phyloP scores from a whole-genome alignment of 2,329 filamentous ascomycete genomes.

The Aspergillus sp. region DNA sequence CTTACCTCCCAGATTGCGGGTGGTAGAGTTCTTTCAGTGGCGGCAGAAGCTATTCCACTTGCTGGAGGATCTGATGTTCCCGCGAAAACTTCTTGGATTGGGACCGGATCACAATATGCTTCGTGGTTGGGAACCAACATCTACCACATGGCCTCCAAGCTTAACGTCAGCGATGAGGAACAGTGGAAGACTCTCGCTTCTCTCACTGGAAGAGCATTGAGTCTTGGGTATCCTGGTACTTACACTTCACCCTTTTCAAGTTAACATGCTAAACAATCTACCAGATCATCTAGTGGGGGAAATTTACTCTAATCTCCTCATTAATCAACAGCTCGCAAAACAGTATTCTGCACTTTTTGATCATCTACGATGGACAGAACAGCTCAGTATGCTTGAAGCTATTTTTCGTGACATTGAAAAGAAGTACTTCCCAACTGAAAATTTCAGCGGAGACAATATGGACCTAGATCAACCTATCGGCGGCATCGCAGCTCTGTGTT shows the following conservation, averaged over 20 bases:
- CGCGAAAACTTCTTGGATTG: constrained; percentile 56
- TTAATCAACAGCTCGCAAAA: constrained; percentile 25
- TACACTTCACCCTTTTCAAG: background rate
- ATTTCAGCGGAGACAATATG: constrained; percentile 14
- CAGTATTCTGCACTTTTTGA: constrained; percentile 41
- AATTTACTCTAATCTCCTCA: constrained; percentile 39
- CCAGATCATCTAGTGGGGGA: constrained; percentile 42
- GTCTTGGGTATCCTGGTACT: constrained; percentile 70
- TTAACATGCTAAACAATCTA: constrained; percentile 13
- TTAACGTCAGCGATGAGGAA: constrained; percentile 40
- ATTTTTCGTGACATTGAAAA: constrained; percentile 47
- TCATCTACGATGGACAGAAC: constrained; percentile 49
- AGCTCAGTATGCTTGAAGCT: constrained; percentile 46
- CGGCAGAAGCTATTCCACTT: constrained; percentile 55
- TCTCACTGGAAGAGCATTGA: constrained; percentile 60
- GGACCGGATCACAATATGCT: constrained; percentile 64
- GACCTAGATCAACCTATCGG: constrained; percentile 44
- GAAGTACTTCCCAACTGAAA: constrained; percentile 34
- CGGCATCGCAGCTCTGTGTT: constrained; percentile 60
- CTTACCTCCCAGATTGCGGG: constrained; percentile 58
- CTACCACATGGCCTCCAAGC: constrained; percentile 38
- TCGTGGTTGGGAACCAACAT: constrained; percentile 71
- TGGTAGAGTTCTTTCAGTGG: constrained; percentile 58
- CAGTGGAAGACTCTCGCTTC: constrained; percentile 40
- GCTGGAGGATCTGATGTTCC: constrained; percentile 29